These are phyloP conservation scores for Chaetomiaceae sp. DNA, from an alignment of 2,329 filamentous ascomycete genomes.

Conservation along the genomic window DNA sequence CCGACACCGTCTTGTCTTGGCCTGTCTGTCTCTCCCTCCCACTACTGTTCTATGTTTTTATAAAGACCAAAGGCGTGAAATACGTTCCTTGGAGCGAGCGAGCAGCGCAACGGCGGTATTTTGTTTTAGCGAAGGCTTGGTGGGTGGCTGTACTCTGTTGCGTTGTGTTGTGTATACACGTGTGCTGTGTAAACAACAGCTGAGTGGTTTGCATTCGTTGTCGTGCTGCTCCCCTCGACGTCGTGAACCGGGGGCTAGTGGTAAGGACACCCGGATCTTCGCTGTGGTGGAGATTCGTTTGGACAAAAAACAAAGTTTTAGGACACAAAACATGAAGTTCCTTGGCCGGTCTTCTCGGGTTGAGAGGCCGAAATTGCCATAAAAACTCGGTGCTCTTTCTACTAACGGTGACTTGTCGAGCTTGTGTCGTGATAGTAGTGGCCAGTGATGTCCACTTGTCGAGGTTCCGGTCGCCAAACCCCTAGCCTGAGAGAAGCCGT, in stretches of 20 bases:
- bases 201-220: not conserved
- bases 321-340: not conserved
- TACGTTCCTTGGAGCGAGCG: constrained; percentile 33
- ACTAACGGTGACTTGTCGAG: too few species aligned
- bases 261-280: not conserved
- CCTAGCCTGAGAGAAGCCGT: too few species aligned
- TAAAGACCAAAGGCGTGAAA: constrained; percentile 11
- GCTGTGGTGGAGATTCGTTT: not conserved
- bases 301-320: not conserved
- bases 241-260: not conserved
- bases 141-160: not conserved
- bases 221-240: not conserved
- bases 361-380: constrained; percentile 13
- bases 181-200: not conserved
- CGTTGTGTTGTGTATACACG: not conserved
- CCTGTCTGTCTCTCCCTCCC: constrained; percentile 6
- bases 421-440: too few species aligned
- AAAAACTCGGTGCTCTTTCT: not conserved
- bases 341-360: constrained; percentile 12
- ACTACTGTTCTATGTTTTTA: not conserved
- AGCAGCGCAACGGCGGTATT: constrained; percentile 16
- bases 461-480: too few species aligned
- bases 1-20: constrained; percentile 21
- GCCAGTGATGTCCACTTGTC: too few species aligned
- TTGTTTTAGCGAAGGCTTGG: constrained; percentile 2